Percentiles rank a stretch among this genome's conserved stretches.
These are phyloP conservation scores for Niebla homalea DNA, from an alignment of 495 filamentous ascomycete species.

Conservation along the genomic window DNA sequence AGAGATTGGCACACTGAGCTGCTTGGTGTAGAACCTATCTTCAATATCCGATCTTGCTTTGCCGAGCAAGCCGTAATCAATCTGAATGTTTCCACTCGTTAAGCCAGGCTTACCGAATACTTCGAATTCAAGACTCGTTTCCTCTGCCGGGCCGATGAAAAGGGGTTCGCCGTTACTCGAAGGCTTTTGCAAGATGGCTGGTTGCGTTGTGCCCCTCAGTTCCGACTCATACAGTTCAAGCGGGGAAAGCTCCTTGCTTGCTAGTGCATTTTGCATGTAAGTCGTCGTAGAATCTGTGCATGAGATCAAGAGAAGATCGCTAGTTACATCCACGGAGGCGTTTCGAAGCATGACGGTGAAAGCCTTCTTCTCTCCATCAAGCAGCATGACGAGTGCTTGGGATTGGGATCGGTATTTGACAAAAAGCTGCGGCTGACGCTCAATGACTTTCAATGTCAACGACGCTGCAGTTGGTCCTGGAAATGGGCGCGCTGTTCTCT, in stretches of 20 bases:
- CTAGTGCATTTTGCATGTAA: conserved; percentile 59
- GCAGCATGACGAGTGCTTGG: conserved; percentile 79
- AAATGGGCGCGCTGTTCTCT: conserved; percentile 23
- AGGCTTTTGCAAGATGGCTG: conserved; percentile 53
- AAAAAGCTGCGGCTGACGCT: conserved; percentile 59
- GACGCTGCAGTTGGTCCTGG: conserved; percentile 21
- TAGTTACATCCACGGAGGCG: conserved; percentile 50
- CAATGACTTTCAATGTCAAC: conserved; percentile 56
- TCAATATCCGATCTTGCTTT: conserved; percentile 46
- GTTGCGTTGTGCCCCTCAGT: conserved; percentile 58
- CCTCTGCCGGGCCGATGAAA: conserved; percentile 55
- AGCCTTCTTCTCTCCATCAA: conserved; percentile 68
- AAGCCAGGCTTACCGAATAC: conserved; percentile 74
- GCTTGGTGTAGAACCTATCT: conserved; percentile 72
- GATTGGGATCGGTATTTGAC: conserved; percentile 65
- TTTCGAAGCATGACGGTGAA: conserved; percentile 78
- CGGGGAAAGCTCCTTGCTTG: conserved; percentile 58
- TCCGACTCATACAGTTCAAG: conserved; percentile 78
- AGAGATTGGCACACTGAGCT: conserved; percentile 67
- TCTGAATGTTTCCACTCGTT: conserved; percentile 65
- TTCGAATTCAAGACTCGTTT: conserved; percentile 66
- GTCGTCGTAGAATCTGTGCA: conserved; percentile 79
- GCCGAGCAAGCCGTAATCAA: conserved; percentile 69
- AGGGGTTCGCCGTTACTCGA: conserved; percentile 33
- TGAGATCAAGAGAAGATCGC: conserved; percentile 74